A percentile compares a stretch with the other conserved stretches of the same genome.
These are phyloP conservation scores for Neospora caninum DNA, from an alignment of 169 alveolate species.

Conservation along the genomic window DNA sequence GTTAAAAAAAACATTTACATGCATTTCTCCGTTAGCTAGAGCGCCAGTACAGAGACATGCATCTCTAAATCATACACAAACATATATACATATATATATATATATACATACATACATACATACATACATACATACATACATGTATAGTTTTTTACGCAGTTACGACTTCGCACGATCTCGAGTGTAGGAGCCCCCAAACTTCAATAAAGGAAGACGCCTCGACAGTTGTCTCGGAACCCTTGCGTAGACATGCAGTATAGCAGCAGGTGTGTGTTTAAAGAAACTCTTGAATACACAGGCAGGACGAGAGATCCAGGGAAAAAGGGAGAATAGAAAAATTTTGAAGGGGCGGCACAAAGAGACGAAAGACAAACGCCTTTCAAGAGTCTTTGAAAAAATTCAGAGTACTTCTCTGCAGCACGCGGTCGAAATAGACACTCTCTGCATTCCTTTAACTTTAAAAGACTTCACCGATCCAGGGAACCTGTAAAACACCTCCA, in stretches of 20 bases:
- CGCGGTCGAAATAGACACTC: neutral
- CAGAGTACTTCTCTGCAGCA: neutral
- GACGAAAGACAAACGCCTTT: neutral
- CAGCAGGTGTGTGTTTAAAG: neutral
- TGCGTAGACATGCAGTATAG: too few species aligned
- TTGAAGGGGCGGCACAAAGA: neutral
- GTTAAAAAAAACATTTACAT: too few species aligned
- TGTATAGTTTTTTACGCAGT: too few species aligned
- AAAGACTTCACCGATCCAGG: too few species aligned
- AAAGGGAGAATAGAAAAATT: neutral
- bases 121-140: neutral
- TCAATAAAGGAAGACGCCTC: too few species aligned
- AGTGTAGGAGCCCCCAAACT: too few species aligned
- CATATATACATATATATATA: neutral
- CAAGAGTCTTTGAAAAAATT: neutral
- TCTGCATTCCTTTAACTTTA: too few species aligned
- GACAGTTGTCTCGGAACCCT: too few species aligned
- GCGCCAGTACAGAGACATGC: too few species aligned
- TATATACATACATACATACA: neutral
- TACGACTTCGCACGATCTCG: too few species aligned
- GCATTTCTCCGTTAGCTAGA: too few species aligned
- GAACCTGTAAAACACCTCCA: too few species aligned
- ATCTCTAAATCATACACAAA: neutral
- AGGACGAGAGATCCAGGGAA: neutral
- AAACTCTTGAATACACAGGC: neutral